Evolutionary conservation across 106 monocot species (phyloP).

Genomic region (Ottelia alismoides): DNA sequence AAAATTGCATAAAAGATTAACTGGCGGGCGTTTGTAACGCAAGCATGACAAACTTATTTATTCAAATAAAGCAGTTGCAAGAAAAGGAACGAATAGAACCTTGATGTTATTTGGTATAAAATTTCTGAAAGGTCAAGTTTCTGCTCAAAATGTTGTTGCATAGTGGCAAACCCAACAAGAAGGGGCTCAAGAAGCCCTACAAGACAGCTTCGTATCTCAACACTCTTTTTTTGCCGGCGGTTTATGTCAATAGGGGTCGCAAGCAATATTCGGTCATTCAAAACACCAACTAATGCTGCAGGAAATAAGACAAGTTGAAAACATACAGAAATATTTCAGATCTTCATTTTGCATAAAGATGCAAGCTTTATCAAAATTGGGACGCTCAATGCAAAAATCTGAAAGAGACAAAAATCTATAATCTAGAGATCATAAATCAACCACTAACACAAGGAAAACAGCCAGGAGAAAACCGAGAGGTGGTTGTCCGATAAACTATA

Average conservation of each 20-base stretch:
- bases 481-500: too few species aligned
- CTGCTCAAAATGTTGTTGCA: constrained; percentile 12
- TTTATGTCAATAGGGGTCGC: not conserved
- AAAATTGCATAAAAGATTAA: too few species aligned
- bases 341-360: too few species aligned
- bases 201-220: constrained; percentile 16
- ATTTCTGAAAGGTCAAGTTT: constrained; percentile 41
- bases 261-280: constrained; percentile 2
- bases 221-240: constrained; percentile 75
- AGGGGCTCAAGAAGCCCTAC: constrained; percentile 28
- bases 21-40: not conserved
- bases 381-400: too few species aligned
- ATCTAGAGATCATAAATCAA: too few species aligned
- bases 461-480: too few species aligned
- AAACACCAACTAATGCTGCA: not conserved
- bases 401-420: too few species aligned
- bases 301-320: too few species aligned
- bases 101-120: constrained; percentile 94
- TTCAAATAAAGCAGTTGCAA: too few species aligned
- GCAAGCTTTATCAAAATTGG: too few species aligned
- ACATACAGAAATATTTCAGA: too few species aligned
- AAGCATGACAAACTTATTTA: not conserved
- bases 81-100: constrained; percentile 24
- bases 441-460: too few species aligned
- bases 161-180: constrained; percentile 9